phyloP scores from a whole-genome alignment of 2,329 filamentous ascomycete species.

The Claviceps sp. region DNA sequence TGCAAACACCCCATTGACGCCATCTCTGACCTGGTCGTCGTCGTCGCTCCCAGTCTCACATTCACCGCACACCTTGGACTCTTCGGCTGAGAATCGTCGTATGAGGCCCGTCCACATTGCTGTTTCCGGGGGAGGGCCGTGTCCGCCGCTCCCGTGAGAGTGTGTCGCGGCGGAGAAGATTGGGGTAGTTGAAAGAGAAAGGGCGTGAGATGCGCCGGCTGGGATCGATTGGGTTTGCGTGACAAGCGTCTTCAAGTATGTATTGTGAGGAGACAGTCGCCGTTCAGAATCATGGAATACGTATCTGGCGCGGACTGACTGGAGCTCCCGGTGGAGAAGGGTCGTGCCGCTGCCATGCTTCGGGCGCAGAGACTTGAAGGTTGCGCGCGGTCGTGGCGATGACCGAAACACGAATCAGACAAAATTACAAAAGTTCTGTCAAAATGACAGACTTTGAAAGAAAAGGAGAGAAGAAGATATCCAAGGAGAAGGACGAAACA shows the following conservation, averaged over 20 bases:
- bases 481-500: neutral
- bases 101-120: constrained; percentile 48
- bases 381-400: neutral
- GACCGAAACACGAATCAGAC: neutral
- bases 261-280: neutral
- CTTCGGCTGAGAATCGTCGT: constrained; percentile 48
- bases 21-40: constrained; percentile 22
- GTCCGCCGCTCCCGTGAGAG: too few relatives aligned
- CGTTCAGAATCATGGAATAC: neutral
- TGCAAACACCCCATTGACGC: constrained; percentile 43
- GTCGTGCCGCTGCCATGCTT: constrained; percentile 1
- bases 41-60: constrained; percentile 10
- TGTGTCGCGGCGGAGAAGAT: neutral
- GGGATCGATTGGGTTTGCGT: neutral
- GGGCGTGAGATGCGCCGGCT: neutral
- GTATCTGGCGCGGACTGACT: neutral
- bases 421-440: neutral
- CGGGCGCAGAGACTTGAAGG: neutral
- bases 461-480: neutral
- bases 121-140: constrained; percentile 5
- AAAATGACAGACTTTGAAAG: neutral
- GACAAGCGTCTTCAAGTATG: neutral
- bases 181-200: neutral
- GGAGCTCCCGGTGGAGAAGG: constrained; percentile 2
- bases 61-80: constrained; percentile 17